phyloP scores from a whole-genome alignment of 805 yeast species.

The Ogataea pilisensis region DNA sequence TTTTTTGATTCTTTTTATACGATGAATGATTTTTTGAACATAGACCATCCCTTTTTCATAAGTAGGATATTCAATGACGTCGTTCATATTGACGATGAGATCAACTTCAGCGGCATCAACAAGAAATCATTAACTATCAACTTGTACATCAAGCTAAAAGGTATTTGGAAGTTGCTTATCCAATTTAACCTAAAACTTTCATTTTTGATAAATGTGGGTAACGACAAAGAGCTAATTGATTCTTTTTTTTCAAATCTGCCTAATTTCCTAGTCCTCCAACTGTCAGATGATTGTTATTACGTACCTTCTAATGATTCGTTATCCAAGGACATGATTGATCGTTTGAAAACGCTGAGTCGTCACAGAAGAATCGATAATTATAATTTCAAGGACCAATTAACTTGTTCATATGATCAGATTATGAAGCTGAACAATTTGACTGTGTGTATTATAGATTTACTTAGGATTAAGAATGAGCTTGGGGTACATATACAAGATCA shows the following conservation, averaged over 20 bases:
- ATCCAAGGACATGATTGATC: slow-evolving; percentile 10
- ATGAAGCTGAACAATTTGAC: slow-evolving; percentile 39
- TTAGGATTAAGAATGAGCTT: slow-evolving; percentile 15
- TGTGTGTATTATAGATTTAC: slow-evolving; percentile 33
- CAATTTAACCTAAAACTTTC: slow-evolving; percentile 28
- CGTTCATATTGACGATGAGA: slow-evolving; percentile 24
- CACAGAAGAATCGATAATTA: background rate
- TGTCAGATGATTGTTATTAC: slow-evolving; percentile 33
- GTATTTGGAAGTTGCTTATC: slow-evolving; percentile 23
- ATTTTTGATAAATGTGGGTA: slow-evolving; percentile 31
- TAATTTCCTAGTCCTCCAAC: slow-evolving; percentile 25
- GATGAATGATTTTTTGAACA: slow-evolving; percentile 26
- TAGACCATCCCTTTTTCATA: slow-evolving; percentile 30
- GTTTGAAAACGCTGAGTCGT: slow-evolving; percentile 7
- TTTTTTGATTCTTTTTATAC: slow-evolving; percentile 35
- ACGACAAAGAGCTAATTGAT: slow-evolving; percentile 19
- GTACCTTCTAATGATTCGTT: slow-evolving; percentile 13
- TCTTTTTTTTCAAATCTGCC: slow-evolving; percentile 15
- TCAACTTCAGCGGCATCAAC: slow-evolving; percentile 16
- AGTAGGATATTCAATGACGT: slow-evolving; percentile 31
- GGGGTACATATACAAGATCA: slow-evolving; percentile 6
- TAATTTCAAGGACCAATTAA: slow-evolving; percentile 14
- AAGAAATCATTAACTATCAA: slow-evolving; percentile 23
- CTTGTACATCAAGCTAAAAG: slow-evolving; percentile 14
- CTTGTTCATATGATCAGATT: slow-evolving; percentile 37